Evolutionary conservation across 2,329 filamentous ascomycete genomes (phyloP), one percentile per base, ranked within the genome.

Genomic region (Colletotrichum graminicola): DNA sequence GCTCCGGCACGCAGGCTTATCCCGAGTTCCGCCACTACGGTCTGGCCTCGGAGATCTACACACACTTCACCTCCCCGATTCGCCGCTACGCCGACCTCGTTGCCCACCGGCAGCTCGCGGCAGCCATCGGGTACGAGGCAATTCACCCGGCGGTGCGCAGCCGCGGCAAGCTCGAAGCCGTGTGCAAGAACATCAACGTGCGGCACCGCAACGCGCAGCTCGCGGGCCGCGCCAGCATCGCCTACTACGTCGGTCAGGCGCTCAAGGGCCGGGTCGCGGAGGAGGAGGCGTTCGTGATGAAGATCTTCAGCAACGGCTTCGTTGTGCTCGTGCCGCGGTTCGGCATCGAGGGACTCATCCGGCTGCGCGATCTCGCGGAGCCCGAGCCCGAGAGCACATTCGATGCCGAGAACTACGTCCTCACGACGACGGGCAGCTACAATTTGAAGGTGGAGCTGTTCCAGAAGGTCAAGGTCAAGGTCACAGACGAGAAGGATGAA

Each of bases 171-270:
- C 91, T 99, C 67, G 95, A 98, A 82, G 93, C 91, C 68, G 94
- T 99, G 32, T 98, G 96, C 88, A 95, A 94, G 82, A 99, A 99
- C 84, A 98, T 99, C 88, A 99, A 99, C 81, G 91, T 96, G 69
- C 92, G 96, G 10, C 96, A 99, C 82, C 94, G 96, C 78, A 99
- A 99, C 81, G 96, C 96, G 41, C 96, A 99, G 82, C 92, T 97
- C 83, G 96, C 96, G 3, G 95, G 95, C 45, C 91, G 96, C 71
- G 95, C 96, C 34, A 96, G 93, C 76, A 95, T 99, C 74, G 95
- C 97, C 76, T 99, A 98, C 84, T 99, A 98, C 80, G 96, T 99
- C 60, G 96, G 96, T 0, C 96, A 99, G 83, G 94, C 95, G 16
- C 91, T 99, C 67, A 96, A 96, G 84, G 94, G 89, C 73, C 85